Conservation (phyloP, 2,329 filamentous ascomycete species). For the Chaetomium olivaceum region DNA sequence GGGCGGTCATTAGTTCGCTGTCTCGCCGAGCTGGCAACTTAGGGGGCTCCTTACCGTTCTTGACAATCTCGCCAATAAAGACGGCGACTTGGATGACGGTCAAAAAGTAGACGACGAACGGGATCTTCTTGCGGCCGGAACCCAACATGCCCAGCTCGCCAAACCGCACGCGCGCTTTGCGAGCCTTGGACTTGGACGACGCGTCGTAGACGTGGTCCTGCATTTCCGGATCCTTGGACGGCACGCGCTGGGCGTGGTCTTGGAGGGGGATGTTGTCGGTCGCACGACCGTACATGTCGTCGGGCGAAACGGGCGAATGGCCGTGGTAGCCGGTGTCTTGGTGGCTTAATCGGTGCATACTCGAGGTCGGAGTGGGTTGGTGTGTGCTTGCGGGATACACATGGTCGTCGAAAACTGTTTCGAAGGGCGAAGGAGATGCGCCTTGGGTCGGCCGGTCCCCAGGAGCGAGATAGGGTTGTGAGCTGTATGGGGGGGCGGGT, state of each 20-base stretch:
- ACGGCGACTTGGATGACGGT: slow-evolving; percentile 76
- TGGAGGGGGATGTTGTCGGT: slow-evolving; percentile 60
- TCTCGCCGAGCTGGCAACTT: neutral
- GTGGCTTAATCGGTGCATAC: slow-evolving; percentile 46
- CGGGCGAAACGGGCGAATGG: slow-evolving; percentile 43
- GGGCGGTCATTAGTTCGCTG: neutral
- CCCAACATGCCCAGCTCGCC: slow-evolving; percentile 63
- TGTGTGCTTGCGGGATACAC: slow-evolving; percentile 58
- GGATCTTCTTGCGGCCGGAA: slow-evolving; percentile 57
- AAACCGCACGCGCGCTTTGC: slow-evolving; percentile 52
- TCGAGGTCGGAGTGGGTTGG: slow-evolving; percentile 37
- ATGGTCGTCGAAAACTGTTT: slow-evolving; percentile 68
- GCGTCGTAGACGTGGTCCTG: slow-evolving; percentile 66
- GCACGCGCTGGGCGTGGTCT: slow-evolving; percentile 39
- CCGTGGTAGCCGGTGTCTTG: slow-evolving; percentile 62
- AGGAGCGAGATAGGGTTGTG: slow-evolving; percentile 40
- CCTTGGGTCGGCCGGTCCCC: slow-evolving; percentile 32
- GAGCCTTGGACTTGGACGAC: slow-evolving; percentile 40
- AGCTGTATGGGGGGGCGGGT: slow-evolving; percentile 38
- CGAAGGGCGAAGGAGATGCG: slow-evolving; percentile 56
- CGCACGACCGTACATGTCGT: slow-evolving; percentile 38
- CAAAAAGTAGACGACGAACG: slow-evolving; percentile 82
- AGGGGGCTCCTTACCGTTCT: slow-evolving; percentile 63
- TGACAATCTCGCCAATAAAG: slow-evolving; percentile 85
- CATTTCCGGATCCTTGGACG: slow-evolving; percentile 46